Conservation (phyloP, 1,284 basidiomycete species). For the Ustilago tritici region DNA sequence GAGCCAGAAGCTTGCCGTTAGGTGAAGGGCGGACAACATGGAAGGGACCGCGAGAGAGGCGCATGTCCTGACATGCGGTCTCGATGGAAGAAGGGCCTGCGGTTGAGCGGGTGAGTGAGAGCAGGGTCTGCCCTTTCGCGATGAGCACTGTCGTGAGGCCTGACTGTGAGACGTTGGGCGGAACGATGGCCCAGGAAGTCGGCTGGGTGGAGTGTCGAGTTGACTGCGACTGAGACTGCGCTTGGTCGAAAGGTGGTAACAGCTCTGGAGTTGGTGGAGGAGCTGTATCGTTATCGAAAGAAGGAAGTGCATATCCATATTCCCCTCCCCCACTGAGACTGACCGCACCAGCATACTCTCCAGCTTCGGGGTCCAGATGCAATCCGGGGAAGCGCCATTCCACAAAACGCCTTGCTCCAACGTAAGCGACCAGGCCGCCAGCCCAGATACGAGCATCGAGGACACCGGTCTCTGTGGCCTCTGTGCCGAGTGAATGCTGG, state of each 20-base stretch:
- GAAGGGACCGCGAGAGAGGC: conserved; percentile 89
- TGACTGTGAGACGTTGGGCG: conserved; percentile 34
- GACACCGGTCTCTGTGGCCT: conserved; percentile 84
- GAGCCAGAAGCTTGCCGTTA: conserved; percentile 89
- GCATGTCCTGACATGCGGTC: conserved; percentile 67
- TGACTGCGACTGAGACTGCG: conserved; percentile 5
- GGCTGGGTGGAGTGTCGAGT: conserved; percentile 11
- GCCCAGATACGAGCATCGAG: conserved; percentile 87
- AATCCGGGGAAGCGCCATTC: conserved; percentile 78
- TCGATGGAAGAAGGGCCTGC: conserved; percentile 46
- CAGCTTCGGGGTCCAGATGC: conserved; percentile 73
- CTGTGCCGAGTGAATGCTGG: conserved; percentile 84
- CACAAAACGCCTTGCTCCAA: conserved; percentile 80
- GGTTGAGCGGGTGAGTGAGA: conserved; percentile 46
- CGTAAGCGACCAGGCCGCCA: conserved; percentile 86
- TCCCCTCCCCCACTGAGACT: conserved; percentile 37
- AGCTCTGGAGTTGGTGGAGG: conserved; percentile 28
- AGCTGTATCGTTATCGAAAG: conserved; percentile 32
- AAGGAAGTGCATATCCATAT: conserved; percentile 38
- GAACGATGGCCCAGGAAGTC: conserved; percentile 50
- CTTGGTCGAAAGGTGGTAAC: conserved; percentile 24
- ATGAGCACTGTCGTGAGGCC: conserved; percentile 48
- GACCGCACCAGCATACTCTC: conserved; percentile 35
- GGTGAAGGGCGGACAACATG: conserved; percentile 86
- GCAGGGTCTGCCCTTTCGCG: conserved; percentile 36